phyloP scores from a whole-genome alignment of 768 basidiomycete genomes.

The Daedaleopsis sinensis region DNA sequence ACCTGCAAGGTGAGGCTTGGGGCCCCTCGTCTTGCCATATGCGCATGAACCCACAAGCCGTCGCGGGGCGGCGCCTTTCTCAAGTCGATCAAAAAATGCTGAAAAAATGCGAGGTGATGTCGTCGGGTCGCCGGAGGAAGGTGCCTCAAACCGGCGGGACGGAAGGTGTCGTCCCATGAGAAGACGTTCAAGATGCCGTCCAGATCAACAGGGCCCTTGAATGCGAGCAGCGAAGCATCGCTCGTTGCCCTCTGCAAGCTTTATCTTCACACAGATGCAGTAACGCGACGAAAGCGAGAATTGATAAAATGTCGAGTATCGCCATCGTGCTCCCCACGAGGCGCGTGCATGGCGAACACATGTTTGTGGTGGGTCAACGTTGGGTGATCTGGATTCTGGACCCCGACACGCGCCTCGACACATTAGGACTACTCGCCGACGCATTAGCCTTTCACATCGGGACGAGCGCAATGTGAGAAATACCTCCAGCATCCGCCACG shows the following conservation, averaged over 20 bases:
- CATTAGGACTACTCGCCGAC: conserved; percentile 15
- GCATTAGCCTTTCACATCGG: conserved; percentile 17
- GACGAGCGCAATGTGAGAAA: conserved; percentile 11
- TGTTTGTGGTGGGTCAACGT: conserved; percentile 17
- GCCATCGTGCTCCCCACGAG: conserved; percentile 28
- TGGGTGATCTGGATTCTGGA: conserved; percentile 20
- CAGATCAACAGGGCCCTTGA: conserved; percentile 18
- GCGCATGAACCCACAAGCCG: conserved; percentile 22
- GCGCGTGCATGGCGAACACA: conserved; percentile 25
- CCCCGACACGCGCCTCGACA: conserved; percentile 18
- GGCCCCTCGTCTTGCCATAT: conserved; percentile 29
- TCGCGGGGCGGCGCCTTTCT: conserved; percentile 20
- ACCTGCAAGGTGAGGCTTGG: conserved; percentile 41
- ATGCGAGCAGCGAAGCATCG: conserved; percentile 17
- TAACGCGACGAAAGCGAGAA: conserved; percentile 9
- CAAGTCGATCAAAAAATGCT: conserved; percentile 26
- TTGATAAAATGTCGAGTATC: conserved; percentile 23
- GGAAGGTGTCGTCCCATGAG: conserved; percentile 18
- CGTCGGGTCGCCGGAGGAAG: conserved; percentile 22
- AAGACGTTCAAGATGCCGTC: conserved; percentile 12
- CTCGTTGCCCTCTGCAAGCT: conserved; percentile 11
- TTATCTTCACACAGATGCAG: conserved; percentile 18
- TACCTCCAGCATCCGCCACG: conserved; percentile 14
- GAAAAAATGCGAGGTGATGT: conserved; percentile 22
- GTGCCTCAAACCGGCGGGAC: conserved; percentile 12